Base-by-base conservation (phyloP, 2,329 filamentous ascomycete species). In the Venturia effusa region DNA sequence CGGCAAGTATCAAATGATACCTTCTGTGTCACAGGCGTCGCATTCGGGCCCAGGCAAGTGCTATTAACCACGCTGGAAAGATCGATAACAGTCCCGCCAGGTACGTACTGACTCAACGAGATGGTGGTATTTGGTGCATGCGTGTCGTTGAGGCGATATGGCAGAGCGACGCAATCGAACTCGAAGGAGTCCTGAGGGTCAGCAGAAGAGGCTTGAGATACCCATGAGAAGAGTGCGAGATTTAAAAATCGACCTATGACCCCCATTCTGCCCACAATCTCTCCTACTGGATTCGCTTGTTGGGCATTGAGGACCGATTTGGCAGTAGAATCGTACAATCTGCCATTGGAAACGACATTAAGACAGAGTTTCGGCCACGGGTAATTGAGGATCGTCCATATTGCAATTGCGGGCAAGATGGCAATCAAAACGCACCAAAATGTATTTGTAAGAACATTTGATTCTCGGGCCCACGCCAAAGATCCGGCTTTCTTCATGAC, bases 1-100 rank as follows among this genome's bases (percentile, higher is more conserved):
- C 77, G 73, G 66, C 77, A 78, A 6, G 77, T 68, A 65, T 79
- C 74, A 19, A 2, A n/a, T 3, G 51, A 22, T 22, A 57, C 30
- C 11, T 57, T 57, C 19, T n/a, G 51, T 55, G 48, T 11, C 24
- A 19, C 27, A 34, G 48, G 48, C 7, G 3, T 30, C 10, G 15
- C 30, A n/a, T 34, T 57, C 11, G 27, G 7, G 8, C 19, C 19
- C 19, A 57, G 8, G 15, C 51, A 57, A 34, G 51, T 57, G 51
- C 27, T n/a, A 13, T 34, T 57, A 6, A 34, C 27, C 27, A 34
- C 27, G 1, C 15, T 17, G 19, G 27, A n/a, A 34, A 57, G 51
- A 57, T 57, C 51, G 30, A 57, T 27, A 7, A 34, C 15, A 34
- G 51, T 34, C 8, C 51, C 51, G 2, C 27, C 51, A 22, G 51